Conservation (phyloP, 2,329 filamentous ascomycete genomes). For the Nemania sp. region DNA sequence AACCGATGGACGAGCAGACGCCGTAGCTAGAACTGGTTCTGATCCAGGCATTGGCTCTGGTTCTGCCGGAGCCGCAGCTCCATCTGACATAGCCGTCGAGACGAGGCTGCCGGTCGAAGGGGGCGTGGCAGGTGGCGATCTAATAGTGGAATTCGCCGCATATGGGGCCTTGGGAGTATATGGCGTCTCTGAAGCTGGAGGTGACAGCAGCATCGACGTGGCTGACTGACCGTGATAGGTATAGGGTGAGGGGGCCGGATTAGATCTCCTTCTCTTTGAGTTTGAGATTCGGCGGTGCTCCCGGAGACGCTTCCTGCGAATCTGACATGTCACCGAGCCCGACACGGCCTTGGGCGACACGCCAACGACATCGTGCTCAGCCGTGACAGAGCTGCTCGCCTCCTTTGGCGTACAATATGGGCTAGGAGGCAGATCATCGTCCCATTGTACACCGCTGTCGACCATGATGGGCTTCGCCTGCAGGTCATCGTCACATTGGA, state of each 20-base stretch:
- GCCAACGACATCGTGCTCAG: background rate
- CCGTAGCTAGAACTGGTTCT: background rate
- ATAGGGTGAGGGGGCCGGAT: background rate
- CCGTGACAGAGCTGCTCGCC: background rate
- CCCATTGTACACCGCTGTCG: background rate
- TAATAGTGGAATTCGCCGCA: background rate
- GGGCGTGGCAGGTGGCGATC: background rate
- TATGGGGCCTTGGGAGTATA: too few species aligned
- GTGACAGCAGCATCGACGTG: too few species aligned
- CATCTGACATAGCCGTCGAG: background rate
- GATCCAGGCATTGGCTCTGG: background rate
- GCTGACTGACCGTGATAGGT: background rate
- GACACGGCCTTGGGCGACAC: background rate
- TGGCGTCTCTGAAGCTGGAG: too few species aligned
- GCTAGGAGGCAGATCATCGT: background rate
- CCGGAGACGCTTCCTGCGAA: background rate
- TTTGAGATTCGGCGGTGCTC: background rate
- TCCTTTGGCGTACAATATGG: background rate
- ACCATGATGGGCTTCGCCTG: background rate
- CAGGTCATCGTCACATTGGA: too few species aligned
- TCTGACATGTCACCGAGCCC: too few species aligned
- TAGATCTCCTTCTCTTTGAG: background rate
- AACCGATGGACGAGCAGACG: background rate
- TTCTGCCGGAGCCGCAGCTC: background rate
- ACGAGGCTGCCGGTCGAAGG: background rate